A percentile compares a stretch with the other conserved stretches of the same genome.
phyloP scores from a whole-genome alignment of 345 rosid genomes.

The Arabidopsis thaliana region TAIR10.1 NC_003070.9:29121001-29121500 shows the following conservation, averaged over 20 bases:
- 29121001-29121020: background rate
- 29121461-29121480: background rate
- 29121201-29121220: too few relatives aligned
- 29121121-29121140: slow-evolving; percentile 11
- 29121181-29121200: too few relatives aligned
- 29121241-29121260: too few relatives aligned
- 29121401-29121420: slow-evolving; percentile 1
- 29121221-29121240: too few relatives aligned
- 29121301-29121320: slow-evolving; percentile 40
- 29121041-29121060: background rate
- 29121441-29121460: background rate
- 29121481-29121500: slow-evolving; percentile 24
- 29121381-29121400: slow-evolving; percentile 37
- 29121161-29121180: background rate
- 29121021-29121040: background rate
- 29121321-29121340: slow-evolving; percentile 20
- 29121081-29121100: slow-evolving; percentile 26
- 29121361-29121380: slow-evolving; percentile 42
- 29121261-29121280: slow-evolving; percentile 2
- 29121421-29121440: slow-evolving; percentile 31
- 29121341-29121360: slow-evolving; percentile 22
- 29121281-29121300: background rate
- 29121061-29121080: too few relatives aligned
- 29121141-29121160: background rate
- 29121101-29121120: background rate